Evolutionary conservation across 2,329 filamentous ascomycete genomes (phyloP).

Genomic region (Fusarium sp.): DNA sequence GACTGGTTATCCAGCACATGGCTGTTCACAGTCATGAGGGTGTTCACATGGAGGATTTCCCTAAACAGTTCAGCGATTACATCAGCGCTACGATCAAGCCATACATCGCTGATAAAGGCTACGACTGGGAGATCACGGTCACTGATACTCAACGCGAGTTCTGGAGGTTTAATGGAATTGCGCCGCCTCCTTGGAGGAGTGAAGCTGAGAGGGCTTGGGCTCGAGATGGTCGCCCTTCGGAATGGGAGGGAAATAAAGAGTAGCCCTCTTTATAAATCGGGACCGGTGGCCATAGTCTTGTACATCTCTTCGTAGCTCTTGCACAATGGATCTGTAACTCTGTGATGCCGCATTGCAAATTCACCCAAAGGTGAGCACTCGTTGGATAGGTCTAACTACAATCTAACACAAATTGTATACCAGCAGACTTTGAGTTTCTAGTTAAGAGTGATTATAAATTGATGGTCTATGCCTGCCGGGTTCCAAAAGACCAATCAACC

Average conservation of each 20-base stretch:
- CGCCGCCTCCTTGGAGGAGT: neutral
- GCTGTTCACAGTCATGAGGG: neutral
- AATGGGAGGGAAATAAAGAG: neutral
- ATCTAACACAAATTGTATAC: rapidly evolving
- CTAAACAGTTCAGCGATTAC: neutral
- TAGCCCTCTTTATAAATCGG: no score
- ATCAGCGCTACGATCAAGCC: neutral
- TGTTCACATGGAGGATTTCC: neutral
- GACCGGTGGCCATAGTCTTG: neutral
- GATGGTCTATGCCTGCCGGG: no score
- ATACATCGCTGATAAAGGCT: neutral
- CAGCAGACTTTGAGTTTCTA: neutral
- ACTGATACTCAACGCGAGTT: neutral
- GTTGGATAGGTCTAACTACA: neutral
- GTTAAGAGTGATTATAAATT: neutral
- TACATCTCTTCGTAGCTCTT: neutral
- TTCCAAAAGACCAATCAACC: no score
- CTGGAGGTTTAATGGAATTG: neutral
- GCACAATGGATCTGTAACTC: rapidly evolving
- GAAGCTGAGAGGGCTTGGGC: neutral
- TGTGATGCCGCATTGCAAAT: neutral
- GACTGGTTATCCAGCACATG: neutral
- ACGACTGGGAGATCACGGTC: neutral
- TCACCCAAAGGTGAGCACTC: no score
- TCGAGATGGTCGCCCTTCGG: neutral